phyloP scores from a whole-genome alignment of 2,329 filamentous ascomycete genomes.

The Talaromyces atroroseus region DNA sequence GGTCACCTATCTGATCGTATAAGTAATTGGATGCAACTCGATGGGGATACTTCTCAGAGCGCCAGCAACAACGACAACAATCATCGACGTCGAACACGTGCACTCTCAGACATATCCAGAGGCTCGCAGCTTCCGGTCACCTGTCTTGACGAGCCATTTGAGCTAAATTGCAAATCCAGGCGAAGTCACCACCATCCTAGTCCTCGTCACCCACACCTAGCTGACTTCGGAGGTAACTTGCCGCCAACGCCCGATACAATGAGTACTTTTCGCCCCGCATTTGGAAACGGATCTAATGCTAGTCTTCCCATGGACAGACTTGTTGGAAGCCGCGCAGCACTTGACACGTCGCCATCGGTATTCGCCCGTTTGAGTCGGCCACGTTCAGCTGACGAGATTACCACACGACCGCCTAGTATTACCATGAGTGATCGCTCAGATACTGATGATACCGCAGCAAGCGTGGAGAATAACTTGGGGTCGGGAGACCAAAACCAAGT shows the following conservation, averaged over 20 bases:
- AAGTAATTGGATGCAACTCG: conserved; percentile 27
- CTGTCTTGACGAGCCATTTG: conserved; percentile 18
- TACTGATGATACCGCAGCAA: conserved; percentile 29
- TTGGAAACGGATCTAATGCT: conserved; percentile 29
- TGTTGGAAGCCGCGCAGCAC: conserved; percentile 16
- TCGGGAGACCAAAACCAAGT: conserved; percentile 20
- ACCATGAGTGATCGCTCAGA: conserved; percentile 25
- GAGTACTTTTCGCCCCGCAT: conserved; percentile 33
- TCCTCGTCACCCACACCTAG: conserved; percentile 23
- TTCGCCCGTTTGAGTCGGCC: conserved; percentile 21
- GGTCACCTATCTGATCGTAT: conserved; percentile 19
- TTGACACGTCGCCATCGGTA: conserved; percentile 15
- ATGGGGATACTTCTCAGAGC: conserved; percentile 11
- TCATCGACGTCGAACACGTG: conserved; percentile 16
- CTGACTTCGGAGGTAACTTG: conserved; percentile 30
- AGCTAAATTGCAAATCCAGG: conserved; percentile 18
- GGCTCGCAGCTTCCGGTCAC: conserved; percentile 18
- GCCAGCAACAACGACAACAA: conserved; percentile 17
- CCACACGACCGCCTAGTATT: conserved; percentile 25
- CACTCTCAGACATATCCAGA: conserved; percentile 19
- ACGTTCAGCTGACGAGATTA: conserved; percentile 31
- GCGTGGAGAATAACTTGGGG: conserved; percentile 23
- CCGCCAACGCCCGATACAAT: conserved; percentile 42
- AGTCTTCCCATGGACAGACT: conserved; percentile 29
- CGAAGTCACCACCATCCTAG: conserved; percentile 19